Conservation (phyloP, 305 asterid species). For the Fraxinus paxiana region DNA sequence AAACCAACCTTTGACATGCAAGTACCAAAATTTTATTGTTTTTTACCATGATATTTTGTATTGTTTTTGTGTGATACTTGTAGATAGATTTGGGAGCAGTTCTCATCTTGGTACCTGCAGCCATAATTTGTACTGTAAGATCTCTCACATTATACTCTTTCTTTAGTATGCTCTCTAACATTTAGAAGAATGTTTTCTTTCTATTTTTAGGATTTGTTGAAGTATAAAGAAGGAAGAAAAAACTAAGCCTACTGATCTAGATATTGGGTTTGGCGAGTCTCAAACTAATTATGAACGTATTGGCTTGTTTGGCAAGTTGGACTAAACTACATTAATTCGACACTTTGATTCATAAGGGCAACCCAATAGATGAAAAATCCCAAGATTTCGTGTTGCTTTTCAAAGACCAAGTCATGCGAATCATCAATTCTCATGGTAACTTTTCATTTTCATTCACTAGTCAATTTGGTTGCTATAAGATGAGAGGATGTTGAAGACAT, state of each 20-base stretch:
- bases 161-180: not conserved
- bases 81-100: not conserved
- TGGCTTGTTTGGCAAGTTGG: not conserved
- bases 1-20: not conserved
- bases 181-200: not conserved
- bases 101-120: not conserved
- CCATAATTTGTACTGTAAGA: not conserved
- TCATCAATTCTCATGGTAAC: not conserved
- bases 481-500: not conserved
- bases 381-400: not conserved
- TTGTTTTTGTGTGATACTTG: not conserved
- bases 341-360: not conserved
- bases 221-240: not conserved
- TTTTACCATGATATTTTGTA: not conserved
- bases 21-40: not conserved
- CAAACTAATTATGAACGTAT: not conserved
- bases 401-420: not conserved
- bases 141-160: not conserved
- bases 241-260: not conserved
- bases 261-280: not conserved
- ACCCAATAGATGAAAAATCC: not conserved
- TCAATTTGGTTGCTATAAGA: not conserved
- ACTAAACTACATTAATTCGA: not conserved
- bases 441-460: not conserved
- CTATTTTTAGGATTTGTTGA: not conserved